Conservation (phyloP, 768 basidiomycete genomes). For the Boletus rufocinnamomeus region DNA sequence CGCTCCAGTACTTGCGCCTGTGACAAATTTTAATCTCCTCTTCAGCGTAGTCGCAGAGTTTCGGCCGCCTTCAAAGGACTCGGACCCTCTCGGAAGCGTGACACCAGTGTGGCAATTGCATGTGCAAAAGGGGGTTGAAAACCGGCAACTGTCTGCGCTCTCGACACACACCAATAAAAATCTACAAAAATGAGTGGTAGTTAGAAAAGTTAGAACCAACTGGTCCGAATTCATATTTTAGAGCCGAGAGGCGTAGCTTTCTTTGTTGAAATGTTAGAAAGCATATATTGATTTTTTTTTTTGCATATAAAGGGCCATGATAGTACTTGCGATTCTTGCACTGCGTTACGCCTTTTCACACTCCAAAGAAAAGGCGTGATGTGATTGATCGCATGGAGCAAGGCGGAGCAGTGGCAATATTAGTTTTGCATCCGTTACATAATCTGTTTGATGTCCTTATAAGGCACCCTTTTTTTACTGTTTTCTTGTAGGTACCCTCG, state of each 20-base stretch:
- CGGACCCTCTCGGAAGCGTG: too few species aligned
- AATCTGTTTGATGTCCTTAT: not conserved
- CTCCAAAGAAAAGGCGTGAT: too few species aligned
- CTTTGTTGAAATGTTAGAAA: not conserved
- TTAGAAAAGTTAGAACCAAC: not conserved
- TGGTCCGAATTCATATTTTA: not conserved
- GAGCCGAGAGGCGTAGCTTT: not conserved
- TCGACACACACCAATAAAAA: not conserved
- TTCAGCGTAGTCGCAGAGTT: too few species aligned
- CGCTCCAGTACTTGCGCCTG: too few species aligned
- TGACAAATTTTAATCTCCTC: too few species aligned
- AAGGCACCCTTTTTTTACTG: not conserved
- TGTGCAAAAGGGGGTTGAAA: not conserved
- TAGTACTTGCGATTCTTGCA: too few species aligned
- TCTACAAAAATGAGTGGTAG: not conserved
- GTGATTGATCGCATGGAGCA: too few species aligned
- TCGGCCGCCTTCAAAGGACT: too few species aligned
- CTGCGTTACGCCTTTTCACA: too few species aligned
- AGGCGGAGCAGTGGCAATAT: not conserved
- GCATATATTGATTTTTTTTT: not conserved
- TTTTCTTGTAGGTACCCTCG: conserved; percentile 19
- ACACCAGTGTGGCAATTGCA: too few species aligned
- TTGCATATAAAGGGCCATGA: too few species aligned
- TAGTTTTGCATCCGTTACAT: not conserved
- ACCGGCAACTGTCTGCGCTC: not conserved